Base-by-base conservation (phyloP, 306 rosid species). In the Quercus variabilis region DNA sequence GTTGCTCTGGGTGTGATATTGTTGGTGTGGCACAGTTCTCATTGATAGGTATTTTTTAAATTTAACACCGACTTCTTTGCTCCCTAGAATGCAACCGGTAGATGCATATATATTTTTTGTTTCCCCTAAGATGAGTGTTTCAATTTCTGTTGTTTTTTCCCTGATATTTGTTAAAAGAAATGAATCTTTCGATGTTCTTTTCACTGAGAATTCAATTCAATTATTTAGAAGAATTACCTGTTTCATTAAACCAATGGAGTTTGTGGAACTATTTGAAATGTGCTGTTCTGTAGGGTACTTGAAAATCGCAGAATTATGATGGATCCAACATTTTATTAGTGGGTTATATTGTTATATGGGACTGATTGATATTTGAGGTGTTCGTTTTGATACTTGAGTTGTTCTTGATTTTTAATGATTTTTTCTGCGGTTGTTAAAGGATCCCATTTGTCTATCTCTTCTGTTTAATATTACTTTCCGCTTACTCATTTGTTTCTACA, bases 31-130 rank as follows among this genome's bases (percentile, higher is more conserved):
- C 11, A 11, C 28, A 9, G 46, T 9, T 21, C 49, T 65, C 14
- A 35, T 65, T 74, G 72, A 76, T 76, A 55, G 33, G 17, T 60
- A 11, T 14, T 74, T 80, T 58, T 51, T 55, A 15, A 64, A 64
- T 64, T 17, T 25, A 60, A 60, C 28, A 60, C 13, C 11, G 14
- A 43, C 59, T 74, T 85, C 72, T 25, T 72, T 15, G 10, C 75
- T 67, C 64, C n/a, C 9, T 28, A 41, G 31, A 76, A 79, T 74
- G 67, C 67, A 60, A 23, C 33, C 6, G 3, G 5, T 33, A 17
- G 26, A 25, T 60, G 33, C 33, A 11, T 23, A 25, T 30, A 41
- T 38, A 38, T 38, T 38, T 60, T 60, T 25, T 23, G 67, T 60
- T 23, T 60, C 67, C 30, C 26, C 18, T 60, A 3, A 60, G 26